Evolutionary conservation across 495 filamentous ascomycete species (phyloP).

Genomic region (Aspergillus saccharolyticus): DNA sequence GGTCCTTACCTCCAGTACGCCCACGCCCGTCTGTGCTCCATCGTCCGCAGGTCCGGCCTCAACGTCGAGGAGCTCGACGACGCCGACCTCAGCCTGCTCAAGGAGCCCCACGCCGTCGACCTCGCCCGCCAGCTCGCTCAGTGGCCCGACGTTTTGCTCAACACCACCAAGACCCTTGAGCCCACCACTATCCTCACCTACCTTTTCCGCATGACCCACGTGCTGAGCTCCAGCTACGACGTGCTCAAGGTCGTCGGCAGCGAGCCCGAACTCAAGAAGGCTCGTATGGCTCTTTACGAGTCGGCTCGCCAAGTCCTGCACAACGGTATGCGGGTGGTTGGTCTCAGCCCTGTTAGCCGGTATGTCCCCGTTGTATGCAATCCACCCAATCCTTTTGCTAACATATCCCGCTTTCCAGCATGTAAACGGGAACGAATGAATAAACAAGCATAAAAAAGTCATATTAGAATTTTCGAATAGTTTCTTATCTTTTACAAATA

Average conservation of each 20-base stretch:
- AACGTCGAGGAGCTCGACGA: slow-evolving; percentile 37
- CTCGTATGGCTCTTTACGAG: slow-evolving; percentile 78
- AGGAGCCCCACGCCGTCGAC: slow-evolving; percentile 51
- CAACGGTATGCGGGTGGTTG: slow-evolving; percentile 81
- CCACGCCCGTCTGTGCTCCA: slow-evolving; percentile 63
- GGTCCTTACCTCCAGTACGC: slow-evolving; percentile 68
- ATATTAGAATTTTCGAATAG: background rate
- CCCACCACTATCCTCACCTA: slow-evolving; percentile 70
- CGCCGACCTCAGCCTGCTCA: slow-evolving; percentile 54
- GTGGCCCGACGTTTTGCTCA: slow-evolving; percentile 60
- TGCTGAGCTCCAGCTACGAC: slow-evolving; percentile 78
- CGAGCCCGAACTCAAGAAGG: slow-evolving; percentile 63
- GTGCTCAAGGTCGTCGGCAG: slow-evolving; percentile 74
- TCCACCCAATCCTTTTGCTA: background rate
- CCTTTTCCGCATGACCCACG: slow-evolving; percentile 84
- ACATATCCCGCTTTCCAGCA: background rate
- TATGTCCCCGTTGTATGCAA: slow-evolving; percentile 22
- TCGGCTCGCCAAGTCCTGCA: slow-evolving; percentile 69
- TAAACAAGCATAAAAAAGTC: slow-evolving; percentile 4
- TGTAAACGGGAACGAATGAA: slow-evolving; percentile 14
- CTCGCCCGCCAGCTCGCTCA: slow-evolving; percentile 55
- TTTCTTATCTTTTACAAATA: background rate
- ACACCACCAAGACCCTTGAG: slow-evolving; percentile 60
- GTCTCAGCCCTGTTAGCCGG: slow-evolving; percentile 72
- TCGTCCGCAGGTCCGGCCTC: slow-evolving; percentile 49